Percentiles rank a stretch among this genome's conserved stretches.
Conservation (phyloP, 352 stramenopile species). For the Phytophthora gonapodyides region DNA sequence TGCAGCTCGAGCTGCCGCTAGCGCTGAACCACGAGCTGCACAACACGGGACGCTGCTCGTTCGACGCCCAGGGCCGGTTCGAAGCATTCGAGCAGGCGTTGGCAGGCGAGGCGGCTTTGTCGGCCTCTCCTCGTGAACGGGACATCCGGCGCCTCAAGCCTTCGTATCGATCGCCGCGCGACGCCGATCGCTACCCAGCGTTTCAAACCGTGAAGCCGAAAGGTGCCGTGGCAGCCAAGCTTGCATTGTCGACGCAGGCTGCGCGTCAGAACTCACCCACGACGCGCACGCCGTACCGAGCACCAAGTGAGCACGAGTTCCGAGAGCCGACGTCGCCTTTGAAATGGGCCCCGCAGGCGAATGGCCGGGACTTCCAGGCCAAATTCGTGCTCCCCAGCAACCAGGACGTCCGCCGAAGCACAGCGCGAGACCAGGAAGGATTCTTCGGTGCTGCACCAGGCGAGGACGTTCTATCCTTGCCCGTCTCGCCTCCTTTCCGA, state of each 20-base stretch:
- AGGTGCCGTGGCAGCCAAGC: slow-evolving; percentile 38
- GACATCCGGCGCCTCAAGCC: slow-evolving; percentile 30
- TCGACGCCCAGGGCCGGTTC: slow-evolving; percentile 45
- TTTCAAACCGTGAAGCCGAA: slow-evolving; percentile 38
- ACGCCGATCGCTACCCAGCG: slow-evolving; percentile 26
- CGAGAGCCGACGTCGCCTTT: slow-evolving; percentile 38
- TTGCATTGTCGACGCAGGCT: slow-evolving; percentile 34
- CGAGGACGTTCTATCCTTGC: slow-evolving; percentile 35
- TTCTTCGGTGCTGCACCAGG: slow-evolving; percentile 50
- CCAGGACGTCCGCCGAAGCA: slow-evolving; percentile 61
- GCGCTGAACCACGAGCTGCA: slow-evolving; percentile 27
- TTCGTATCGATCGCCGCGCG: slow-evolving; percentile 30
- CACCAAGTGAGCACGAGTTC: slow-evolving; percentile 52
- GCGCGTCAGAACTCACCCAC: slow-evolving; percentile 49
- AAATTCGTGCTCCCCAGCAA: slow-evolving; percentile 70
- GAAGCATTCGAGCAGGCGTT: slow-evolving; percentile 30
- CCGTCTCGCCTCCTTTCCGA: slow-evolving; percentile 39
- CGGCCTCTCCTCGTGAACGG: slow-evolving; percentile 20
- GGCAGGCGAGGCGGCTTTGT: slow-evolving; percentile 10
- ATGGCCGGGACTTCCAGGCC: slow-evolving; percentile 58
- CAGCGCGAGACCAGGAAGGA: slow-evolving; percentile 62
- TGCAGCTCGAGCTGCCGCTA: slow-evolving; percentile 24
- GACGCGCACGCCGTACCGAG: slow-evolving; percentile 48
- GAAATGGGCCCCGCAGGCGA: slow-evolving; percentile 25
- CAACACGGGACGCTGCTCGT: slow-evolving; percentile 46